Conservation (phyloP, 116 monocot genomes). For the Trichopus zeylanicus region DNA sequence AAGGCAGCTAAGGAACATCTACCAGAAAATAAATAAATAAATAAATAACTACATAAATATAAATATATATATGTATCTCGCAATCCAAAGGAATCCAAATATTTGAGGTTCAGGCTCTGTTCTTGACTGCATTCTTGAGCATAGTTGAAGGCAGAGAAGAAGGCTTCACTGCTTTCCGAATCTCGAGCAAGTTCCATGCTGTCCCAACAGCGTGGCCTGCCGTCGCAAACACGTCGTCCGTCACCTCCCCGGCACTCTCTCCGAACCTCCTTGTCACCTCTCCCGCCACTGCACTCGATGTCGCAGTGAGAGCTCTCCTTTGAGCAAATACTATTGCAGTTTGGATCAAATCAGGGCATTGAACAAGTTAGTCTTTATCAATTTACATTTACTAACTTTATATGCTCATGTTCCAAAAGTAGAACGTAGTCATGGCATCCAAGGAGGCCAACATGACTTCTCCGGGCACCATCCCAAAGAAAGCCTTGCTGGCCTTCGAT, state of each 20-base stretch:
- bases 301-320: constrained; percentile 52
- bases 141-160: constrained; percentile 42
- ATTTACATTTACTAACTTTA: neutral
- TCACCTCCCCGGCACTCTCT: constrained; percentile 72
- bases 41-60: no score
- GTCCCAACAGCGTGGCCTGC: constrained; percentile 76
- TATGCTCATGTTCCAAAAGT: no score
- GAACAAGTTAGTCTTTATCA: no score
- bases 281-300: constrained; percentile 45
- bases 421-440: constrained; percentile 63
- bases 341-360: no score
- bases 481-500: constrained; percentile 53
- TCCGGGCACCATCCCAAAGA: constrained; percentile 52
- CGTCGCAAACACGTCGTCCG: constrained; percentile 70
- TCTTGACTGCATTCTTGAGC: constrained; percentile 46
- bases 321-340: constrained; percentile 78
- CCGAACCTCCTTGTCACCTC: constrained; percentile 70
- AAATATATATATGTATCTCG: no score
- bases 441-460: constrained; percentile 59
- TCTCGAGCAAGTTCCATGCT: constrained; percentile 89
- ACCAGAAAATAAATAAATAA: no score
- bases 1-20: no score
- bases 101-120: no score
- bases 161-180: constrained; percentile 63
- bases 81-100: no score